Base-by-base conservation (phyloP, 129 eudicot genomes). In the Lactuca saligna region DNA sequence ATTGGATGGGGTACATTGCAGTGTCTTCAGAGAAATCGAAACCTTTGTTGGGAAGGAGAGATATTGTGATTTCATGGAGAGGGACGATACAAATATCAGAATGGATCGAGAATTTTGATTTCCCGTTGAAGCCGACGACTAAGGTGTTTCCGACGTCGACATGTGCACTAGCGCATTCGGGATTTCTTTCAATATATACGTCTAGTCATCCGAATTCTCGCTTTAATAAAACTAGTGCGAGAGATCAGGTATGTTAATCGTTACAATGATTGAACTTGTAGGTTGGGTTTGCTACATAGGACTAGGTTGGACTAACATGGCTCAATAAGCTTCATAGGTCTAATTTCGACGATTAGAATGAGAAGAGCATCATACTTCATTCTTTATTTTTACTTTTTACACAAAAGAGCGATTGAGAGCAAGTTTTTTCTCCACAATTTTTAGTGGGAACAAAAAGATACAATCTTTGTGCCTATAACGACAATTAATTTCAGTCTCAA, bases 1-100 rank as follows among this genome's bases (percentile, higher is more conserved):
- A 84, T 37, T 81, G 86, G 86, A 81, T 78, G 61, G 86, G 86
- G 29, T 84, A 74, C 32, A 63, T 84, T 10, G 86, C 86, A 3
- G 86, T 81, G 48, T 77, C 86, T 7, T 70, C 81, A 0, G 55
- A 78, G 8, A 66, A 75, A 48, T 81, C 79, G 53, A 84, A 78
- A 61, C 15, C 8, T 29, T 73, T 78, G 11, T 48, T 84, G 37
- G 89, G 84, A 17, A 78, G 86, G 78, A 67, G 89, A 49, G 86
- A 84, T 67, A 84, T 84, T 17, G 2, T 84, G 70, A 65, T 84
- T 16, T 76, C 83, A 0, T 81, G 89, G 89, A 78, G 89, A 44
- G 84, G 89, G 7, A 78, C 86, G 0, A 46, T 81, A 55, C 71
- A 57, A 25, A 34, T 62, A 14, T 13, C 70, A 1, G 86, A 84